These are phyloP conservation scores for Allium sativum DNA, from an alignment of 106 monocot species.

Conservation along the genomic window DNA sequence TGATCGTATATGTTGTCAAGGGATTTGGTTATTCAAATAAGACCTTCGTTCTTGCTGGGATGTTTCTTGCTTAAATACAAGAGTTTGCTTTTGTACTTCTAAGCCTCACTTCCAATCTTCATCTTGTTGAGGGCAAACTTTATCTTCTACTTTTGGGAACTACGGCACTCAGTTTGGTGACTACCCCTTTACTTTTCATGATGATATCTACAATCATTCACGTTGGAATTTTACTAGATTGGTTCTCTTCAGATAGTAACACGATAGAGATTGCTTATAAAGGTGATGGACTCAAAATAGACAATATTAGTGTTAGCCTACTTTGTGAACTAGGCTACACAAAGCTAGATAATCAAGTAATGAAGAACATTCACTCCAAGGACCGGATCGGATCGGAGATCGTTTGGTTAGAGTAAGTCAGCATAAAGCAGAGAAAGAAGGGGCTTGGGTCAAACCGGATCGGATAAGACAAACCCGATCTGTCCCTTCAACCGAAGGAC, in stretches of 20 bases:
- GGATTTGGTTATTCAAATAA: conserved; percentile 90
- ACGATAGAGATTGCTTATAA: conserved; percentile 26
- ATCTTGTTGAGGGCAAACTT: conserved; percentile 29
- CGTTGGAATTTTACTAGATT: conserved; percentile 27
- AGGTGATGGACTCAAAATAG: conserved; percentile 31
- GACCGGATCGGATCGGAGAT: no score
- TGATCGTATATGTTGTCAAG: conserved; percentile 66
- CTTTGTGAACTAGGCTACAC: no score
- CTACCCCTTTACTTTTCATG: conserved; percentile 37
- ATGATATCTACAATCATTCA: conserved; percentile 41
- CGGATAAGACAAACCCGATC: no score
- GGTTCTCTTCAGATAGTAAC: conserved; percentile 28
- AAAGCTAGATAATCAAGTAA: no score
- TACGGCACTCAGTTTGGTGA: conserved; percentile 57
- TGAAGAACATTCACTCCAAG: no score
- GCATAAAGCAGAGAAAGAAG: no score
- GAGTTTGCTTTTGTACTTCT: conserved; percentile 98
- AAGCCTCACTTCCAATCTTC: conserved; percentile 75
- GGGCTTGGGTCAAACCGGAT: no score
- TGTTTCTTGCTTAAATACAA: conserved; percentile 93
- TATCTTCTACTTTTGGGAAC: conserved; percentile 50
- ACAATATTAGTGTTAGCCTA: conserved; percentile 29
- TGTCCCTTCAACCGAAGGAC: no score
- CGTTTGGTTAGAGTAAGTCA: no score
- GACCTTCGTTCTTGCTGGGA: conserved; percentile 85